Evolutionary conservation across 2,329 filamentous ascomycete genomes (phyloP), one percentile per base, ranked within the genome.

Genomic region (Fusarium graminum): DNA sequence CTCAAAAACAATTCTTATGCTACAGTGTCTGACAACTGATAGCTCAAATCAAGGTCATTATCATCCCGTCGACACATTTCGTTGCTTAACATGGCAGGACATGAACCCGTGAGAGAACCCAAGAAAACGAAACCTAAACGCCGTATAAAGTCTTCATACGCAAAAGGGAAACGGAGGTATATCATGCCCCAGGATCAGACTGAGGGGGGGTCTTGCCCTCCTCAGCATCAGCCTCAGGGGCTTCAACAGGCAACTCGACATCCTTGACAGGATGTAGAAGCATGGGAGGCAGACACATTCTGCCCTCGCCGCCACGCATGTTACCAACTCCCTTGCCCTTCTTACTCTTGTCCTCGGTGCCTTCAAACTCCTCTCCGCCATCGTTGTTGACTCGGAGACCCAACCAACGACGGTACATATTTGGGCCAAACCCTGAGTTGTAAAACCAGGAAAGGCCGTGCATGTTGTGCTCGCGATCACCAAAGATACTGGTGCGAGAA

Each of bases 251-350:
- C 49, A 90, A 72, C 57, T 90, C 87, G 7, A 94, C 85, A 52
- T 87, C 85, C 82, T 97, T 97, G 52, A 97, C 86, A 0, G 94
- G 94, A 83, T 97, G 94, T 66, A 97, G 79, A 63, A 97, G 79
- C 90, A 97, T 94, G 1, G 91, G 92, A 9, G 93, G 93, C 39
- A 97, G 80, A 79, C 94, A 97, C 93, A 97, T 96, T 60, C 93
- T 86, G 12, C 92, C 92, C 77, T 94, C 91, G 16, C 90, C 89
- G 45, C 88, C 86, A 47, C 82, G 83, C 85, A 88, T 90, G 65
- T 79, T 75, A 40, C 78, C 77, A 8, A 86, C 82, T 36, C 76
- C 79, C 25, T 76, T 74, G 29, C 83, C 86, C 59, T 84, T 79
- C 76, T 82, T 84, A 72, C 77, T 83, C 72, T 77, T 72, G 58